Evolutionary conservation across 2,329 filamentous ascomycete species (phyloP), one percentile per base, ranked within the genome.

Genomic region (Elsinoe fawcettii): DNA sequence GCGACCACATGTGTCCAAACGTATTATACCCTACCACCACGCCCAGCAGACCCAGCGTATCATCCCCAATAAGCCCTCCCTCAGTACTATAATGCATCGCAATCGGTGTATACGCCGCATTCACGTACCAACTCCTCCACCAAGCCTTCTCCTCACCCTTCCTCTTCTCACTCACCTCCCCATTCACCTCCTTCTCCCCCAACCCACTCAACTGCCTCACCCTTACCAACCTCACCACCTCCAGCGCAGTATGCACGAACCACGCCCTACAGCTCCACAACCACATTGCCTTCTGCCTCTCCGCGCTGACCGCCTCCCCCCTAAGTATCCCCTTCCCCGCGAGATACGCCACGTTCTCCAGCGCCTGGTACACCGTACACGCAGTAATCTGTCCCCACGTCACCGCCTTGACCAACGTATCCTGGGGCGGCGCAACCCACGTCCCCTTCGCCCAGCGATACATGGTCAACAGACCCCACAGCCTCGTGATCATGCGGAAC

Each of bases 271-370:
- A 84, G 71, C 87, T 90, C 83, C 86, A 88, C 16, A 84, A 69
- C 71, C 81, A 85, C 67, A 85, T 84, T 63, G 74, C 77, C 25
- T 70, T 78, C 68, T 87, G 80, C 49, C 79, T 79, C 30, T 57
- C 64, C 36, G 46, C 51, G 51, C 63, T 32, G 22, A 60, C 65
- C 14, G 51, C 39, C 55, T 70, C 67, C 0, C 73, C 71, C 7
- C 60, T 63, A 27, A 96, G 68, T 2, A 95, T 80, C 18, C 86
- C 85, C 70, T 90, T 90, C 60, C 77, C 76, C 2, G 84, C 79
- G 36, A 97, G 79, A 74, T 87, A 95, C 14, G 87, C 87, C 37
- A 80, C 79, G 73, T 96, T 96, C 76, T 99, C 93, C 39, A 92
- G 77, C 1, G 81, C 73, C 72, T 96, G 90, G 75, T 87, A 95